Evolutionary conservation across 1,284 basidiomycete species (phyloP).

Genomic region (Serendipita sp.): DNA sequence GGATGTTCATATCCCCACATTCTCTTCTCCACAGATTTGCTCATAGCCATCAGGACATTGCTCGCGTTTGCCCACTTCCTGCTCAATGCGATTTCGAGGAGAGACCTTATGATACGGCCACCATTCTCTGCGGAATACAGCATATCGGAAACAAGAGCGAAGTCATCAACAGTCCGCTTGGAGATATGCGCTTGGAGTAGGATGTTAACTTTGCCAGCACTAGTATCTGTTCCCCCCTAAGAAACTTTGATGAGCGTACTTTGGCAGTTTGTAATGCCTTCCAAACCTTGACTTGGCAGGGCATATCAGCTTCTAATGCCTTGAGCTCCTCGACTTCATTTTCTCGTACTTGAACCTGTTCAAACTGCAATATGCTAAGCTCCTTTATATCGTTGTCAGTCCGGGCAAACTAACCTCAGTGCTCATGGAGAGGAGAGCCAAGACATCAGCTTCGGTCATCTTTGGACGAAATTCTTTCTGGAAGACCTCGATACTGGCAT

Average conservation of each 20-base stretch:
- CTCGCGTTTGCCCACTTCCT: constrained; percentile 81
- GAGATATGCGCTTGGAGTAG: constrained; percentile 89
- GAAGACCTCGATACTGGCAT: constrained; percentile 82
- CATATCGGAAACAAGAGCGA: constrained; percentile 91
- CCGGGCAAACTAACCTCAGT: constrained; percentile 55
- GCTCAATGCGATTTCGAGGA: constrained; percentile 89
- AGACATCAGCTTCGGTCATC: constrained; percentile 91
- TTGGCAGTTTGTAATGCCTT: background rate
- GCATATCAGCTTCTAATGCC: constrained; percentile 47
- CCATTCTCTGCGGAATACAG: constrained; percentile 91
- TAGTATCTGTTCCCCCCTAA: constrained; percentile 65
- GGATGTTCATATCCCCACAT: constrained; percentile 97
- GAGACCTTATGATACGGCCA: constrained; percentile 82
- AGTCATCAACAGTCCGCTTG: constrained; percentile 71
- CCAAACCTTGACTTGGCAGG: constrained; percentile 64
- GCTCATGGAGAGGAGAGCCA: constrained; percentile 76
- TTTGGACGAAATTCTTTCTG: constrained; percentile 65
- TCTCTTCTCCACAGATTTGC: constrained; percentile 85
- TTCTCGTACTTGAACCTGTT: constrained; percentile 89
- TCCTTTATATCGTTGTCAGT: constrained; percentile 6
- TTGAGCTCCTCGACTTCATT: constrained; percentile 79
- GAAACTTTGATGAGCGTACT: constrained; percentile 2
- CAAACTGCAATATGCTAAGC: constrained; percentile 46
- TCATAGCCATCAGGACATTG: constrained; percentile 74
- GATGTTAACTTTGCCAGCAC: constrained; percentile 88